A percentile compares a stretch with the other conserved stretches of the same genome.
phyloP scores from a whole-genome alignment of 176 grass and related monocot species.

The Areca catechu region DNA sequence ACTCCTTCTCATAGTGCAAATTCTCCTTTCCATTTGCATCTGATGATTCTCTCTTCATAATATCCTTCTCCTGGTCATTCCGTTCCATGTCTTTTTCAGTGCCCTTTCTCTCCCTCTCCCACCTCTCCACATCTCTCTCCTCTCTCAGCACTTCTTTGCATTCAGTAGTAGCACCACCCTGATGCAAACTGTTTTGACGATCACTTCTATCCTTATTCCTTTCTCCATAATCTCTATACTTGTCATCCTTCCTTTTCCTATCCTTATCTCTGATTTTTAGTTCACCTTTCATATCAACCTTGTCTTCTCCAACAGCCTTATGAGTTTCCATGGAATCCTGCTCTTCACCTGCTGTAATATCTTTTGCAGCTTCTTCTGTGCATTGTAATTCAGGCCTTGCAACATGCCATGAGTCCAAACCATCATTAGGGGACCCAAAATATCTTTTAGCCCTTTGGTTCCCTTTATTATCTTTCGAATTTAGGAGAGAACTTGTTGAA shows the following conservation, averaged over 20 bases:
- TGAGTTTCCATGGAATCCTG: constrained; percentile 30
- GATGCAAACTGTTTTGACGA: constrained; percentile 30
- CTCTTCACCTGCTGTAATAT: constrained; percentile 21
- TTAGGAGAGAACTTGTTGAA: constrained; percentile 31
- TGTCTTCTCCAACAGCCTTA: constrained; percentile 57
- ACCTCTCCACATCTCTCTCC: constrained; percentile 61
- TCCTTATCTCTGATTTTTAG: constrained; percentile 64
- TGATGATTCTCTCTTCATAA: constrained; percentile 38
- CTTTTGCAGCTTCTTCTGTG: constrained; percentile 43
- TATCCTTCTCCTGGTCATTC: constrained; percentile 58
- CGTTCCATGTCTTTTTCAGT: constrained; percentile 45
- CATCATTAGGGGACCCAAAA: constrained; percentile 32
- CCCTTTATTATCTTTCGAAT: constrained; percentile 59
- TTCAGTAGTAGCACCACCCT: constrained; percentile 31
- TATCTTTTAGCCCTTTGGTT: constrained; percentile 42
- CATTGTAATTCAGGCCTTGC: constrained; percentile 31
- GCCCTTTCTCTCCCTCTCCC: constrained; percentile 58
- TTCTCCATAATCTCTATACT: constrained; percentile 39
- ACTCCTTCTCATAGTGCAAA: constrained; percentile 32
- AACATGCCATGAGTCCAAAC: constrained; percentile 37
- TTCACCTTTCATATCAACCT: constrained; percentile 45
- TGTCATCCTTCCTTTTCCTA: constrained; percentile 54
- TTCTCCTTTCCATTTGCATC: constrained; percentile 43
- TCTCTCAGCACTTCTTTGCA: constrained; percentile 60
- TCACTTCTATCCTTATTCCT: constrained; percentile 59